A percentile compares a stretch with the other conserved stretches of the same genome.
These are phyloP conservation scores for Xylaria castorea DNA, from an alignment of 495 filamentous ascomycete species.

Conservation along the genomic window DNA sequence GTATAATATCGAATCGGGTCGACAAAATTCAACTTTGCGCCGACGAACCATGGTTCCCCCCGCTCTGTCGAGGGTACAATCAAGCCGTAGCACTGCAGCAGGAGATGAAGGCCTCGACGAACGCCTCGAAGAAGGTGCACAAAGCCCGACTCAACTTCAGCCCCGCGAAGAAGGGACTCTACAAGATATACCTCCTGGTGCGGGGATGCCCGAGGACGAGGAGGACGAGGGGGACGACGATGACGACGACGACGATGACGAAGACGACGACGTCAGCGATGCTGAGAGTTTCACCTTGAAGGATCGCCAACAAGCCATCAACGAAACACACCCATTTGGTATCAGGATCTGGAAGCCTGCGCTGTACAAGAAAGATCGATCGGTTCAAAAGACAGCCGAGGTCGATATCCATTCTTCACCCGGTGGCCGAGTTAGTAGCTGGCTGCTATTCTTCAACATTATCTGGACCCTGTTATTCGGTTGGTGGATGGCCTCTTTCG, in stretches of 20 bases:
- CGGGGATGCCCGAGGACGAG: slow-evolving; percentile 57
- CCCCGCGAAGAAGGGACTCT: slow-evolving; percentile 44
- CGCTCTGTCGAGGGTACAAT: slow-evolving; percentile 64
- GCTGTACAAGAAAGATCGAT: slow-evolving; percentile 95
- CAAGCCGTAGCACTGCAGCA: slow-evolving; percentile 52
- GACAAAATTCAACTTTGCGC: slow-evolving; percentile 67
- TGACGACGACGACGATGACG: slow-evolving; percentile 49
- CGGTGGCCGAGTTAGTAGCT: slow-evolving; percentile 81
- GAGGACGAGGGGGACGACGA: too few relatives aligned
- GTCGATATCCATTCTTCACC: slow-evolving; percentile 97
- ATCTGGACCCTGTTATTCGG: slow-evolving; percentile 93
- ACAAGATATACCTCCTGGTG: slow-evolving; percentile 33
- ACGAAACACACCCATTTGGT: slow-evolving; percentile 97
- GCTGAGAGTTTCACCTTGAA: slow-evolving; percentile 86
- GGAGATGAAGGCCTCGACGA: slow-evolving; percentile 54
- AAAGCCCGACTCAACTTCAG: slow-evolving; percentile 34
- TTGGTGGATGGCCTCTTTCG: slow-evolving; percentile 92
- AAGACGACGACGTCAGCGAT: slow-evolving; percentile 71
- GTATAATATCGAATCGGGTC: slow-evolving; percentile 35
- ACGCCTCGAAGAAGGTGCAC: slow-evolving; percentile 39
- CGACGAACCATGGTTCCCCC: slow-evolving; percentile 69
- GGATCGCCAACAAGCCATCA: slow-evolving; percentile 97
- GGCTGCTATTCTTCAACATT: slow-evolving; percentile 85
- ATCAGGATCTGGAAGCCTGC: slow-evolving; percentile 99
- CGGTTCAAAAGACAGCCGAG: slow-evolving; percentile 94